Evolutionary conservation across 73 alveolate species (phyloP).

Genomic region (Stentor roeselii): DNA sequence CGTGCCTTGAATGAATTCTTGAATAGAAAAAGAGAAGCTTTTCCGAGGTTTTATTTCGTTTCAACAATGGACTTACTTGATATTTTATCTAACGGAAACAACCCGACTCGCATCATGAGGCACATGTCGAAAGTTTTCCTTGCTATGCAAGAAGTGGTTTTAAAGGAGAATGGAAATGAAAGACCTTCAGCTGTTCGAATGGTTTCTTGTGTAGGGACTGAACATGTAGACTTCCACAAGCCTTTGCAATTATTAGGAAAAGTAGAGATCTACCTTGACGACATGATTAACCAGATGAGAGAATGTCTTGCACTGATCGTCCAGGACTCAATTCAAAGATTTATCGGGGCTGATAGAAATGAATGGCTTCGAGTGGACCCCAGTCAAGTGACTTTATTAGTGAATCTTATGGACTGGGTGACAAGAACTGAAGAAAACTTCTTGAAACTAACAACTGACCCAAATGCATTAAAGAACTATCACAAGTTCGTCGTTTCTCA

Average conservation of each 20-base stretch:
- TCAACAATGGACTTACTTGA: slow-evolving; percentile 99
- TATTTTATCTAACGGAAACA: slow-evolving; percentile 99
- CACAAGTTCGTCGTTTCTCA: slow-evolving; percentile 72
- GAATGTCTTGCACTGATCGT: slow-evolving; percentile 83
- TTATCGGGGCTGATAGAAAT: slow-evolving; percentile 68
- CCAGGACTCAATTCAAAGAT: slow-evolving; percentile 73
- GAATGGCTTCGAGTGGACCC: slow-evolving; percentile 97
- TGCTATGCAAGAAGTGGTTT: slow-evolving; percentile 43
- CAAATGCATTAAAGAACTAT: slow-evolving; percentile 72
- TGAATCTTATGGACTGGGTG: slow-evolving; percentile 87
- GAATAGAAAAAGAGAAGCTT: slow-evolving; percentile 99
- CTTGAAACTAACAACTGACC: slow-evolving; percentile 53
- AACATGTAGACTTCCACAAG: slow-evolving; percentile 89
- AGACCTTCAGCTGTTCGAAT: slow-evolving; percentile 97
- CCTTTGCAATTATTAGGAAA: slow-evolving; percentile 95
- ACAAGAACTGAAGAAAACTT: slow-evolving; percentile 84
- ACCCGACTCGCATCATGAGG: slow-evolving; percentile 90
- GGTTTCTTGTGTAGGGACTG: slow-evolving; percentile 99
- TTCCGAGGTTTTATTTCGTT: slow-evolving; percentile 99
- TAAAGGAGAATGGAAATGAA: slow-evolving; percentile 82
- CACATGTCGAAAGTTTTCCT: slow-evolving; percentile 90
- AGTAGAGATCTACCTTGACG: slow-evolving; percentile 94
- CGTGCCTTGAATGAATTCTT: slow-evolving; percentile 99
- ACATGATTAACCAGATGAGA: slow-evolving; percentile 93
- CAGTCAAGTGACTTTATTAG: slow-evolving; percentile 89